Evolutionary conservation across 345 rosid species (phyloP), one percentile per base, ranked within the genome.

Genomic region (Populus tremula): DNA sequence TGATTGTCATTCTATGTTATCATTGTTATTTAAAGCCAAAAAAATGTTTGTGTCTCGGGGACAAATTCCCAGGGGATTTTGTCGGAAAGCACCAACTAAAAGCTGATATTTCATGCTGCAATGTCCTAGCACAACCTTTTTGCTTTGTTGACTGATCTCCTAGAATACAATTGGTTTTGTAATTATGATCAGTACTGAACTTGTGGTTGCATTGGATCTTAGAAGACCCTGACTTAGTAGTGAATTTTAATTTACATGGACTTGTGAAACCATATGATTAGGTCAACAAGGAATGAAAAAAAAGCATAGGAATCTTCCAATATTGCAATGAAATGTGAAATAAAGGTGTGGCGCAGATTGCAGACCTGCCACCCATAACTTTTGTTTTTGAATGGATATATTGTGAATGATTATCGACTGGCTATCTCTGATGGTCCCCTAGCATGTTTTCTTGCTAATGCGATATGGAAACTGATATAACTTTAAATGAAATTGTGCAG

Each of bases 401-500:
- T 23, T 6, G 36, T 76, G 35, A 69, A 41, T 27, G 31, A 62
- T 11, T 18, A 73, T 39, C 35, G 27, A 29, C 41, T 76, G 23
- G 49, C 38, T 33, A 66, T 56, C 53, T 47, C 53, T 69, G 72
- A 74, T 74, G 49, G 29, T 50, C 59, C 16, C 21, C 70, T 43
- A 53, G 45, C 11, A 70, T 20, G 33, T 70, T 77, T 78, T 78
- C 38, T 78, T 74, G 71, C 61, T 61, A 29, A 29, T 75, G 77
- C 27, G 4, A 76, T 71, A 54, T 77, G 67, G 66, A 63, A 69
- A 70, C 79, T 86, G 67, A 80, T 82, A 77, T 75, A 63, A 25
- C 64, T 80, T 13, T 62, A 2, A 70, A 72, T 82, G 79, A 75
- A 78, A 77, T 85, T 64, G n/a, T 91, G 89, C 95, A 96, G 99